phyloP scores from a whole-genome alignment of 192 early-diverging fungal species.

The Spinellus fusiger region DNA sequence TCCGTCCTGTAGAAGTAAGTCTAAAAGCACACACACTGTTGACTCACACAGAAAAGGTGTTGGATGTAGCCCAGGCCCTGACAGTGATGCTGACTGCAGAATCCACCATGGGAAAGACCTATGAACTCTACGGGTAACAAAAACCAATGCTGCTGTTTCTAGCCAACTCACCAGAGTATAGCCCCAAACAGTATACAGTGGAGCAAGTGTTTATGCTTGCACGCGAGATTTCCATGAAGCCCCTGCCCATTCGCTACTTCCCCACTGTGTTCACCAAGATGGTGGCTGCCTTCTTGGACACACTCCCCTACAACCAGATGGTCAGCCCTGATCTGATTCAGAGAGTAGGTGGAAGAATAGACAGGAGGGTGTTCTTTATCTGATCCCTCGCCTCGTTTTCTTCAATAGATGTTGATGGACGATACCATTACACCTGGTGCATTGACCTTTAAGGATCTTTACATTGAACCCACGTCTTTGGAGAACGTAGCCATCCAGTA shows the following conservation, averaged over 20 bases:
- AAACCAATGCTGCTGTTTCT: too few relatives aligned
- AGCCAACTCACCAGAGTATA: too few relatives aligned
- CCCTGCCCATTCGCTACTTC: slow-evolving; percentile 42
- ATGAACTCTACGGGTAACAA: slow-evolving; percentile 83
- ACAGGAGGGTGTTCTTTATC: neutral
- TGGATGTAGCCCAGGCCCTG: slow-evolving; percentile 85
- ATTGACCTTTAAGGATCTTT: slow-evolving; percentile 82
- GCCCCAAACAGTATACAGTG: slow-evolving; percentile 70
- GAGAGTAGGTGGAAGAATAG: slow-evolving; percentile 37
- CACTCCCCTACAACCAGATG: slow-evolving; percentile 70
- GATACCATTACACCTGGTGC: slow-evolving; percentile 63
- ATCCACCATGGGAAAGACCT: slow-evolving; percentile 73
- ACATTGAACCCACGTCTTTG: slow-evolving; percentile 72
- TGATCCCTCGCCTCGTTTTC: neutral
- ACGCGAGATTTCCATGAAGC: slow-evolving; percentile 49
- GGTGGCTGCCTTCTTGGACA: slow-evolving; percentile 55
- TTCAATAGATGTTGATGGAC: slow-evolving; percentile 59
- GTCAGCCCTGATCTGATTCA: slow-evolving; percentile 82
- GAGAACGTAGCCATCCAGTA: slow-evolving; percentile 81
- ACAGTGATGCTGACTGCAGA: slow-evolving; percentile 68
- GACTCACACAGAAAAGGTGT: slow-evolving; percentile 36
- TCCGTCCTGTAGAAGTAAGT: slow-evolving; percentile 62
- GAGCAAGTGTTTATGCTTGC: slow-evolving; percentile 67
- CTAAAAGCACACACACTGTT: neutral
- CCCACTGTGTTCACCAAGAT: slow-evolving; percentile 68